phyloP scores from a whole-genome alignment of 495 filamentous ascomycete genomes.

The Bombardia bombarda region DNA sequence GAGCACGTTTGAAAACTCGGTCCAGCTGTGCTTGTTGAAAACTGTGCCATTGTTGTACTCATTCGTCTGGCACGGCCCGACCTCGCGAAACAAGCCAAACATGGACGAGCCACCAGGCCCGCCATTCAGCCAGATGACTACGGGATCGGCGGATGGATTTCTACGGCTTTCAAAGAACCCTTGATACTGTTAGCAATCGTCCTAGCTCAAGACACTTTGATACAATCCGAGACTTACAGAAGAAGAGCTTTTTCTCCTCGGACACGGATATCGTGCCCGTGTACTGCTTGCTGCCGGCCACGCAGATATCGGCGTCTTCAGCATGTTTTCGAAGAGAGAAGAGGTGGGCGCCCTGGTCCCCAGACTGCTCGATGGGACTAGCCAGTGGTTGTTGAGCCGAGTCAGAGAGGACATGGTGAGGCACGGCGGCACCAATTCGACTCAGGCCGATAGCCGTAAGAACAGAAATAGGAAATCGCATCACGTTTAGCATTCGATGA shows the following conservation, averaged over 20 bases:
- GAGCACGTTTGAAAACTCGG: slow-evolving; percentile 54
- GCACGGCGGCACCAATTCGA: too few species aligned
- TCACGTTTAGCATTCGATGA: too few species aligned
- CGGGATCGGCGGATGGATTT: slow-evolving; percentile 36
- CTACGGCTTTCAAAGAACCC: slow-evolving; percentile 40
- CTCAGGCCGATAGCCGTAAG: too few species aligned
- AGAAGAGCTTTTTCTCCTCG: slow-evolving; percentile 1
- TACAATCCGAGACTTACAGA: neutral
- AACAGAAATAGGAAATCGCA: too few species aligned
- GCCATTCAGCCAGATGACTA: slow-evolving; percentile 47
- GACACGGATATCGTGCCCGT: neutral
- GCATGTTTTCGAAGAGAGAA: too few species aligned
- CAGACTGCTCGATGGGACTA: neutral
- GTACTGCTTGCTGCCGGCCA: slow-evolving; percentile 1
- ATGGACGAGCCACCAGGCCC: slow-evolving; percentile 36
- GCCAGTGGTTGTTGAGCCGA: neutral
- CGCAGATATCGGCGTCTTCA: neutral
- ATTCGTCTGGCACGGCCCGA: slow-evolving; percentile 12
- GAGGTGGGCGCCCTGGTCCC: too few species aligned
- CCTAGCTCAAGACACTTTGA: neutral
- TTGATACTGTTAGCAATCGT: neutral
- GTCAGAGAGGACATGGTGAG: too few species aligned
- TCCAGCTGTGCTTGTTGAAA: slow-evolving; percentile 46
- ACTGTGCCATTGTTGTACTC: slow-evolving; percentile 7
- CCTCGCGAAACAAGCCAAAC: slow-evolving; percentile 11